Evolutionary conservation across 257 asterid species (phyloP), one percentile per base, ranked within the genome.

Genomic region (Verbascum thapsus): DNA sequence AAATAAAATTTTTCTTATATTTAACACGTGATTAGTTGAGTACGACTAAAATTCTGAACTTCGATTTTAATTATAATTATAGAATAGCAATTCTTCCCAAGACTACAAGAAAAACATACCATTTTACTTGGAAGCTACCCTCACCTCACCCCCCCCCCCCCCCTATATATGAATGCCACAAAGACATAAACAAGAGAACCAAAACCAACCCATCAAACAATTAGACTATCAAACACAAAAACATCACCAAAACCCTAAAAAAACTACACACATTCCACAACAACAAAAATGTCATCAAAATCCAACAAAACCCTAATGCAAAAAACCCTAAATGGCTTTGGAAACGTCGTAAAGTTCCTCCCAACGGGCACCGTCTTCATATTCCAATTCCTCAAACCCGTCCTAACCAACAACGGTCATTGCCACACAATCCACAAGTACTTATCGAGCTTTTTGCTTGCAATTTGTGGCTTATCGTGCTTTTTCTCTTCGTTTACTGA

Each of bases 401-500:
- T 85, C 50, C 48, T 86, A 17, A 88, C 96, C 65, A 83, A 91
- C 90, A 72, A 83, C 59, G 96, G 98, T 65, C 67, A 79, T 0
- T 88, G 98, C 71, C 58, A 69, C 71, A 13, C 69, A 35, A 1
- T 64, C 11, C 74, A 91, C 85, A 80, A 78, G 80, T 80, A 74
- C 78, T 56, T 88, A 10, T 78, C 96, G 1, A 58, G 75, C 48
- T 50, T 70, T 37, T 63, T 91, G 32, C 71, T 83, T 22, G 61
- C 54, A 16, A 6, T 69, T 1, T 83, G 92, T 47, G 87, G 82
- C 19, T 16, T 86, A 7, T 79, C 88, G 2, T 84, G 96, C 64
- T 85, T 73, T 44, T 75, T 91, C 63, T 76, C 98, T 44, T 77
- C 91, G 13, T 88, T 91, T 63, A 88, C 95, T 3, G 98, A 91